A percentile compares a stretch with the other conserved stretches of the same genome.
Conservation (phyloP, 83 land plant species). For the Larix sibirica region DNA sequence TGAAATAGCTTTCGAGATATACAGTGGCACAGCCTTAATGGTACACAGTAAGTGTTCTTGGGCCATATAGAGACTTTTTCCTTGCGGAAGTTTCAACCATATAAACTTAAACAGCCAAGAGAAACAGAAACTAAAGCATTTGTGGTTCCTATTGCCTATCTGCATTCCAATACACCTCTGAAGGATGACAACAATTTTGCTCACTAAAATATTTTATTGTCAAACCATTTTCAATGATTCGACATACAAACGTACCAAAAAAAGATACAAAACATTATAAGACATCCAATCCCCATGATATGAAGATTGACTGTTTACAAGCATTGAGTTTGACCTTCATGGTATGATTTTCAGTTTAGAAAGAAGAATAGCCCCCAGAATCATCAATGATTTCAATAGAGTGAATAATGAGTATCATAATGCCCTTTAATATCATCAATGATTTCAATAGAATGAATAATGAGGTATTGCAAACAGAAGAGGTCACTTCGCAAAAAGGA, state of each 20-base stretch:
- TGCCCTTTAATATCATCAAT: too few species aligned
- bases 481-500: background rate
- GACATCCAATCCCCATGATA: background rate
- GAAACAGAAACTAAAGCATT: background rate
- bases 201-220: background rate
- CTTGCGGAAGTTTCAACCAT: background rate
- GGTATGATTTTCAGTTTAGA: background rate
- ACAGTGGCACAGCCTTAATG: background rate
- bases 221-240: background rate
- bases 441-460: background rate
- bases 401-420: background rate
- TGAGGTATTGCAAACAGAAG: background rate
- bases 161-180: background rate
- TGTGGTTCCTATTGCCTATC: background rate
- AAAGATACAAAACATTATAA: background rate
- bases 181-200: background rate
- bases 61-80: background rate
- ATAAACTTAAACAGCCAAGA: background rate
- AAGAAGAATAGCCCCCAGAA: background rate
- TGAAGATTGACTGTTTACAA: background rate
- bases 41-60: background rate
- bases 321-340: background rate
- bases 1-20: too few species aligned
- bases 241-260: background rate
- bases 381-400: background rate